Evolutionary conservation across 2,329 filamentous ascomycete genomes (phyloP), one percentile per base, ranked within the genome.

Genomic region (Chalara sp.): DNA sequence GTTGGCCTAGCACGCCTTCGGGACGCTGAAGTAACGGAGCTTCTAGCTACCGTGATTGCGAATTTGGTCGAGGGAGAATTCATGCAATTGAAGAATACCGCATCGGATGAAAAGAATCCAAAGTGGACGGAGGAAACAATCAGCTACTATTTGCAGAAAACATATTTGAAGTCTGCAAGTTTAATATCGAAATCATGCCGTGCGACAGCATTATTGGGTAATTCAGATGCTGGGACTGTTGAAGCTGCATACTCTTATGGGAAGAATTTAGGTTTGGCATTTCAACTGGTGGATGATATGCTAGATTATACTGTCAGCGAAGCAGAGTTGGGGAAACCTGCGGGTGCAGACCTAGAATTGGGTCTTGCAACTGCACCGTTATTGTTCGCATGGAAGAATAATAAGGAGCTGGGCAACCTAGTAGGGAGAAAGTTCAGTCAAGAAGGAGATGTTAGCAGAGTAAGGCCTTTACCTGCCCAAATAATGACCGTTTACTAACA

Each of bases 11-110:
- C 93, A 11, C 83, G 93, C 41, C 73, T 99, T 53, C 82, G 92
- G 32, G 89, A 99, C 65, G 87, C 91, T 42, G 93, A 99, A 70
- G 93, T 99, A 3, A 89, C 90, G 6, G 93, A 99, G 72, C 79
- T 99, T 6, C 75, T 99, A 32, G 90, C 93, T 4, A 97, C 92
- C 1, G 93, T 97, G 41, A 97, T 99, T 60, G 92, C 93, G 43
- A 99, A 99, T 67, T 76, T 99, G 30, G 91, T 99, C 21, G 93
- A 99, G 72, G 93, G 93, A 65, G 93, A 99, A 70, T 97, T 99
- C 74, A 99, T 99, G 93, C 93, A 99, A 74, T 76, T 99, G 61
- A 95, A 96, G 73, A 99, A 99, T 70, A 97, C 93, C 1, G 88
- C 87, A 44, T 78, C 81, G 58, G 92, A 96, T 66, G 92, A 97